These are phyloP conservation scores for Diophrys appendiculata DNA, from an alignment of 73 alveolate genomes.

Conservation along the genomic window DNA sequence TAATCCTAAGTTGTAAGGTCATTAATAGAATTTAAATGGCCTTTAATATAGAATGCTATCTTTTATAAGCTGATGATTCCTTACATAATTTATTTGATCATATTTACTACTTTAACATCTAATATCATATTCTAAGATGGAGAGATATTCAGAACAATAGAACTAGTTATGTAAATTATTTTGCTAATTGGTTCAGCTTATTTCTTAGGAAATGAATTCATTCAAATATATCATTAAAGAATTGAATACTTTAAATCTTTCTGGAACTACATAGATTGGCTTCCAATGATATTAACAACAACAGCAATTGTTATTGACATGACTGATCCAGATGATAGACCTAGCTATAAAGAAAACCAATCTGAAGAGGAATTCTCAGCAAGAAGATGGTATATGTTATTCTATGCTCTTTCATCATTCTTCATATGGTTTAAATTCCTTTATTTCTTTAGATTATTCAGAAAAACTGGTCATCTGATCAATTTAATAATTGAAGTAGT, in stretches of 20 bases:
- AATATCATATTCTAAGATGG: background rate
- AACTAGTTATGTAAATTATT: too few relatives aligned
- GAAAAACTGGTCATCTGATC: slow-evolving; percentile 34
- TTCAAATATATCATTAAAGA: background rate
- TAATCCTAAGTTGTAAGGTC: slow-evolving; percentile 16
- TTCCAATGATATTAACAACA: too few relatives aligned
- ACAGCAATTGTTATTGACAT: too few relatives aligned
- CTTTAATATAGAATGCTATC: slow-evolving; percentile 23
- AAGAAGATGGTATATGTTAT: background rate
- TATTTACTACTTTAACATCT: slow-evolving; percentile 10
- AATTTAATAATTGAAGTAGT: slow-evolving; percentile 27
- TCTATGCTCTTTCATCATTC: slow-evolving; percentile 38
- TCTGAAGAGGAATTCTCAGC: background rate
- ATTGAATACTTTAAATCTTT: slow-evolving; percentile 29
- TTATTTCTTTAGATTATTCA: slow-evolving; percentile 39
- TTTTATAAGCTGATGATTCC: slow-evolving; percentile 29
- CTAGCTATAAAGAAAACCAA: slow-evolving; percentile 35
- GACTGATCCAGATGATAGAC: too few relatives aligned
- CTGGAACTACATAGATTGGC: too few relatives aligned
- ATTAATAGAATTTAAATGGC: slow-evolving; percentile 48
- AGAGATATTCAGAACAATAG: background rate
- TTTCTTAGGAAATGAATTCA: background rate
- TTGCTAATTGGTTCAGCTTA: background rate
- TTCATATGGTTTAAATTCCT: slow-evolving; percentile 50
- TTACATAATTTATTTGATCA: slow-evolving; percentile 4